These are phyloP conservation scores for Brachypodium distachyon DNA, from an alignment of 202 grass and related monocot genomes.

Conservation along the genomic window DNA sequence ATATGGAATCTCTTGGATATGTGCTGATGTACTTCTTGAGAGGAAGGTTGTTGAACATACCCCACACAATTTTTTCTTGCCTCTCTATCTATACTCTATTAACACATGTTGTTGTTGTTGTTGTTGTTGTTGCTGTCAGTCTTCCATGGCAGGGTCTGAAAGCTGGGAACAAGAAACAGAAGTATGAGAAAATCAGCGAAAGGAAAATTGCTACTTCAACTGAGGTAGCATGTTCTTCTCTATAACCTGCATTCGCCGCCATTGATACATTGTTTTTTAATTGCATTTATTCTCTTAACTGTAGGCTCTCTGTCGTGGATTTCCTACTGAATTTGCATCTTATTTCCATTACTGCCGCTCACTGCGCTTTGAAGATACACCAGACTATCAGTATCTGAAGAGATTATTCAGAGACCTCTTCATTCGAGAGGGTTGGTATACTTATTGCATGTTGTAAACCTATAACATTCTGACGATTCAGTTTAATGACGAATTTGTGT, in stretches of 20 bases:
- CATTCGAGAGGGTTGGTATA: slow-evolving; percentile 74
- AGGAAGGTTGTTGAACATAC: slow-evolving; percentile 62
- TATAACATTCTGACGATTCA: background rate
- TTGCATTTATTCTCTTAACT: slow-evolving; percentile 17
- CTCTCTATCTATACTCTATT: background rate
- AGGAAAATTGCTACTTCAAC: slow-evolving; percentile 88
- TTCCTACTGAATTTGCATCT: slow-evolving; percentile 83
- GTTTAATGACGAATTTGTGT: background rate
- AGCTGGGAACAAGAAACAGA: slow-evolving; percentile 96
- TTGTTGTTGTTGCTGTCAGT: slow-evolving; percentile 34
- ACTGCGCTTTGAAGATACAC: slow-evolving; percentile 79
- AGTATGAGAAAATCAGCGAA: slow-evolving; percentile 97
- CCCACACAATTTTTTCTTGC: background rate
- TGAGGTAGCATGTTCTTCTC: slow-evolving; percentile 40
- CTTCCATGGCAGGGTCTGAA: slow-evolving; percentile 97
- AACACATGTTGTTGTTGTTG: slow-evolving; percentile 15
- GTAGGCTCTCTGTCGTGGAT: slow-evolving; percentile 76
- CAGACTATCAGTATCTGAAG: slow-evolving; percentile 91
- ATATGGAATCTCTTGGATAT: slow-evolving; percentile 93
- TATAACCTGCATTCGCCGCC: background rate
- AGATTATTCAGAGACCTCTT: slow-evolving; percentile 93
- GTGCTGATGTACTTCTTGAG: slow-evolving; percentile 84
- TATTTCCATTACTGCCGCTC: slow-evolving; percentile 96
- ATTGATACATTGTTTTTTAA: background rate
- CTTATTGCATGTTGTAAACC: background rate